A percentile compares a stretch with the other conserved stretches of the same genome.
Conservation (phyloP, 306 rosid genomes). For the Gleditsia sinensis region DNA sequence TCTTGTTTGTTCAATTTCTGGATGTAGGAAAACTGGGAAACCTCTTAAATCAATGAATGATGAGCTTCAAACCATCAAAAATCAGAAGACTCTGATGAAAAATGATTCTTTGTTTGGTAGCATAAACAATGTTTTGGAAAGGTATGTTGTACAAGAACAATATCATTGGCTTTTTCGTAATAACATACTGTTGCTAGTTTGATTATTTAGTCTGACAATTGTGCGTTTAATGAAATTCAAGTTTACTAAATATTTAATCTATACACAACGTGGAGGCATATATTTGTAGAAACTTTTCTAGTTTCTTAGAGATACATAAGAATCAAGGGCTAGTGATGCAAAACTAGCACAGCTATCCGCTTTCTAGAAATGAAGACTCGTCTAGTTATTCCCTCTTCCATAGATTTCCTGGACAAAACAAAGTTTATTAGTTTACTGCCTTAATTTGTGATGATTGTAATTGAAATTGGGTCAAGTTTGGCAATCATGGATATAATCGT, state of each 20-base stretch:
- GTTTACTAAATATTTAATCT: slow-evolving; percentile 6
- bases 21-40: slow-evolving; percentile 48
- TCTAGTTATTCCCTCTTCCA: slow-evolving; percentile 9
- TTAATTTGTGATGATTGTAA: neutral
- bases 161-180: neutral
- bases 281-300: neutral
- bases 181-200: slow-evolving; percentile 3
- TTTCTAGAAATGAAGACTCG: neutral
- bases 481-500: neutral
- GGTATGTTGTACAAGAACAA: slow-evolving; percentile 33
- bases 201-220: neutral
- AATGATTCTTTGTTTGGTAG: slow-evolving; percentile 34
- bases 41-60: slow-evolving; percentile 39
- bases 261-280: neutral
- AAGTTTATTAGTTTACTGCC: neutral
- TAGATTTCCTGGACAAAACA: neutral
- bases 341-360: neutral
- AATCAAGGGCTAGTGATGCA: neutral
- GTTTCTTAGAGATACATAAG: neutral
- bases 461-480: neutral
- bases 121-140: slow-evolving; percentile 26
- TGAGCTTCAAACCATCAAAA: slow-evolving; percentile 39
- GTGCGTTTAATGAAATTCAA: neutral
- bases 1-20: slow-evolving; percentile 28
- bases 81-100: slow-evolving; percentile 30